These are phyloP conservation scores for Plectosphaerella sp. DNA, from an alignment of 2,329 filamentous ascomycete species.

Conservation along the genomic window DNA sequence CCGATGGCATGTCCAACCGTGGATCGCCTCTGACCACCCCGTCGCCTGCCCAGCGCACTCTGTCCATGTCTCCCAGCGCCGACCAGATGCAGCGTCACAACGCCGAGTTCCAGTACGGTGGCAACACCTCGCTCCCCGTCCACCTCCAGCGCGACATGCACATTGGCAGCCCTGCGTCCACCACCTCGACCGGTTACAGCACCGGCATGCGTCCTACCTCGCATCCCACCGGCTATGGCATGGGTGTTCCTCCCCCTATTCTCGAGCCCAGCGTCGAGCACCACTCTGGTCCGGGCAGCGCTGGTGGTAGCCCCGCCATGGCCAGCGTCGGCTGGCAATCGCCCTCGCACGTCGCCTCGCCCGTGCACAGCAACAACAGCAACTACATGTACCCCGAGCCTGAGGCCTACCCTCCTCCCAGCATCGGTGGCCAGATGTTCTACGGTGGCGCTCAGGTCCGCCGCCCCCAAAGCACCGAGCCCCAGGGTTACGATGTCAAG, in stretches of 20 bases:
- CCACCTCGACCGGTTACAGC: conserved; percentile 57
- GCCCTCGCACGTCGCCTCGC: conserved; percentile 68
- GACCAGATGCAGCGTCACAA: conserved; percentile 62
- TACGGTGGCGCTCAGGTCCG: conserved; percentile 64
- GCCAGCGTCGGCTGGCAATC: conserved; percentile 79
- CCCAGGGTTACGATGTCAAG: conserved; percentile 60
- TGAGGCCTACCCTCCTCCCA: conserved; percentile 60
- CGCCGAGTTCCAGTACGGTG: conserved; percentile 69
- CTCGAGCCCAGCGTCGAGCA: conserved; percentile 79
- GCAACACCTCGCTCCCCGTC: conserved; percentile 72
- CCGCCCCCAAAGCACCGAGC: conserved; percentile 71
- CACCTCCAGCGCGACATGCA: conserved; percentile 76
- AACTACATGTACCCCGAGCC: conserved; percentile 81
- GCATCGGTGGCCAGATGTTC: conserved; percentile 64
- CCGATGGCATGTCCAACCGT: conserved; percentile 65
- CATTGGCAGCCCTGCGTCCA: conserved; percentile 65
- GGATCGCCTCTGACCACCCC: conserved; percentile 75
- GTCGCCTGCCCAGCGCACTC: conserved; percentile 73
- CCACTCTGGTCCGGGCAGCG: conserved; percentile 62
- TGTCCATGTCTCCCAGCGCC: conserved; percentile 75
- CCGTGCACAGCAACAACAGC: conserved; percentile 58
- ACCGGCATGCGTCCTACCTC: conserved; percentile 68
- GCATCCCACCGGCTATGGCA: conserved; percentile 75
- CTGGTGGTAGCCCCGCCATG: conserved; percentile 85
- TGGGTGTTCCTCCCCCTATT: conserved; percentile 60